Conservation (phyloP, 108 stramenopile genomes). For the Conticribra guillardii region DNA sequence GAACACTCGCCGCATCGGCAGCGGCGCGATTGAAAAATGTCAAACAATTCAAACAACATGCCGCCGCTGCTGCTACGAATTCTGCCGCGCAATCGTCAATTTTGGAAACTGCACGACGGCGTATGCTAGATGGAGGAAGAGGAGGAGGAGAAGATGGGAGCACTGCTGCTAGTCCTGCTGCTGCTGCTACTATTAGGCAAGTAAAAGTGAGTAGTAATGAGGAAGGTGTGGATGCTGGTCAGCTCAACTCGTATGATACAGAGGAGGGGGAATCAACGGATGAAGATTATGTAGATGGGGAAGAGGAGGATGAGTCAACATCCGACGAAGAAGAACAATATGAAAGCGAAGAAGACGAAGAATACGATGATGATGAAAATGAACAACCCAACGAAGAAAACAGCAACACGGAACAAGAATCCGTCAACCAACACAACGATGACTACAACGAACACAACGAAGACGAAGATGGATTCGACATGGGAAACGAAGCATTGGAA, state of each 20-base stretch:
- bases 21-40: not conserved
- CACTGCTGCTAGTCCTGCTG: not conserved
- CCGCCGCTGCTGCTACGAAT: not conserved
- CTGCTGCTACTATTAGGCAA: too few species aligned
- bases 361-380: slow-evolving; percentile 14
- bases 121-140: too few species aligned
- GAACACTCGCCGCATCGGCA: not conserved
- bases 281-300: not conserved
- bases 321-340: slow-evolving; percentile 1
- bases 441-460: not conserved
- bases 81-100: too few species aligned
- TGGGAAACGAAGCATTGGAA: slow-evolving; percentile 40
- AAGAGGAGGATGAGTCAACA: slow-evolving; percentile 1
- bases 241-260: not conserved
- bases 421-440: not conserved
- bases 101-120: too few species aligned
- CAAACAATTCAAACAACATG: not conserved
- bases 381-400: not conserved
- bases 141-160: not conserved
- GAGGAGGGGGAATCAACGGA: not conserved
- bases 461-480: slow-evolving; percentile 26
- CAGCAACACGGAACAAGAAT: slow-evolving; percentile 1
- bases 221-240: not conserved
- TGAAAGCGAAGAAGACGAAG: slow-evolving; percentile 7
- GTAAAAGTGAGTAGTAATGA: not conserved